Percentiles rank a stretch among this genome's conserved stretches.
These are phyloP conservation scores for Logfia minima DNA, from an alignment of 129 eudicot genomes.

Conservation along the genomic window DNA sequence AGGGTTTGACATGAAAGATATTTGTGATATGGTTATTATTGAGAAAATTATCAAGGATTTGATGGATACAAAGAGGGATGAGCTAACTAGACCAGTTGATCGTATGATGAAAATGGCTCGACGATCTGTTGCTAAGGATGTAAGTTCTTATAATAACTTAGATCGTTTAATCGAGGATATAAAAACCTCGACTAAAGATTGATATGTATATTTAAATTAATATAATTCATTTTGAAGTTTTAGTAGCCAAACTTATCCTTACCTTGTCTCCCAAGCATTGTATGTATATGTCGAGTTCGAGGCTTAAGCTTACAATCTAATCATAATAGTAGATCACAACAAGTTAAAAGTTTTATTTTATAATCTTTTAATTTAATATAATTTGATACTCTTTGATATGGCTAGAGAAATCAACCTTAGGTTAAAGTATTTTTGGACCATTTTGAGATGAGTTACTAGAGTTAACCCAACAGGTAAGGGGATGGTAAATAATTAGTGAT, in stretches of 20 bases:
- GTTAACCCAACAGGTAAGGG: too few species aligned
- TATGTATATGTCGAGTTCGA: neutral
- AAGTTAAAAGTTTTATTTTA: too few species aligned
- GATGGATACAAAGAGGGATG: slow-evolving; percentile 51
- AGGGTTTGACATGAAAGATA: slow-evolving; percentile 71
- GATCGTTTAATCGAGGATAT: slow-evolving; percentile 44
- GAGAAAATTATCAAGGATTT: slow-evolving; percentile 53
- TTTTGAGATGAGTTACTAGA: too few species aligned
- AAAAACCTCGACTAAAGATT: slow-evolving; percentile 19
- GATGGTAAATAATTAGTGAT: too few species aligned
- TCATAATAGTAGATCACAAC: too few species aligned
- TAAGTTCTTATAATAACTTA: slow-evolving; percentile 39
- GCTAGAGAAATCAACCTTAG: too few species aligned
- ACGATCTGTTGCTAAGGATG: slow-evolving; percentile 42
- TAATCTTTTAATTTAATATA: too few species aligned
- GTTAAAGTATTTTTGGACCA: too few species aligned
- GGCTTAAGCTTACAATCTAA: neutral
- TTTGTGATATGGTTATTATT: slow-evolving; percentile 49
- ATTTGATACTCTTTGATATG: too few species aligned
- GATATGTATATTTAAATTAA: neutral
- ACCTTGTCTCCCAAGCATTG: neutral
- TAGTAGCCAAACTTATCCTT: neutral
- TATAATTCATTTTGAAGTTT: neutral
- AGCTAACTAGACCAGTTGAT: slow-evolving; percentile 37
- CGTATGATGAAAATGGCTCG: slow-evolving; percentile 44